Evolutionary conservation across 2,329 filamentous ascomycete genomes (phyloP).

Genomic region (Periconia sp.): DNA sequence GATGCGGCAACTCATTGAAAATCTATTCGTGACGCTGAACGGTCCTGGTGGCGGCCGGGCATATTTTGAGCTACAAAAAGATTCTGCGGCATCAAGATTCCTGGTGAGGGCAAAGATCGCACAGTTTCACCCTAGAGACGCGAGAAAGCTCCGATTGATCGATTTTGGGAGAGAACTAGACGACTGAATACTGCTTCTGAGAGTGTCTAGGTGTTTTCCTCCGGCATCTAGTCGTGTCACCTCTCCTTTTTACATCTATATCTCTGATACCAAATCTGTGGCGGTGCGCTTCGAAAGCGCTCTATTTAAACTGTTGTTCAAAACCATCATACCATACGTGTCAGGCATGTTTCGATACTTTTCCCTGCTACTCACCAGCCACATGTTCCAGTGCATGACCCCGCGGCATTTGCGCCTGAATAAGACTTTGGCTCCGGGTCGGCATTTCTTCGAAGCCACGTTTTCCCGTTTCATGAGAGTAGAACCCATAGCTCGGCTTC

Average conservation of each 20-base stretch:
- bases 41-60: constrained; percentile 46
- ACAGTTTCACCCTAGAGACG: constrained; percentile 62
- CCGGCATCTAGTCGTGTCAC: too few species aligned
- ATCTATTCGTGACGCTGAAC: constrained; percentile 51
- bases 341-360: constrained; percentile 9
- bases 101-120: constrained; percentile 62
- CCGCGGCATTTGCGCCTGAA: neutral
- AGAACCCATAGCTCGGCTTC: neutral
- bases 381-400: neutral
- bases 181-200: constrained; percentile 29
- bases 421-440: neutral
- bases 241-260: neutral
- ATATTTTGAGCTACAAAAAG: constrained; percentile 56
- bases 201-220: neutral
- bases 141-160: constrained; percentile 57
- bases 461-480: too few species aligned
- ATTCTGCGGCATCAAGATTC: constrained; percentile 61
- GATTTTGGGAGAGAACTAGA: constrained; percentile 57
- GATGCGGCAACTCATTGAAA: constrained; percentile 54
- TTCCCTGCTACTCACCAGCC: constrained; percentile 8
- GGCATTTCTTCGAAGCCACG: neutral
- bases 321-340: constrained; percentile 5
- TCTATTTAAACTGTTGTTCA: constrained; percentile 1
- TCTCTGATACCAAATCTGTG: constrained; percentile 1
- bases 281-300: constrained; percentile 10